Evolutionary conservation across 73 alveolate genomes (phyloP).

Genomic region (Paramecium caudatum): DNA sequence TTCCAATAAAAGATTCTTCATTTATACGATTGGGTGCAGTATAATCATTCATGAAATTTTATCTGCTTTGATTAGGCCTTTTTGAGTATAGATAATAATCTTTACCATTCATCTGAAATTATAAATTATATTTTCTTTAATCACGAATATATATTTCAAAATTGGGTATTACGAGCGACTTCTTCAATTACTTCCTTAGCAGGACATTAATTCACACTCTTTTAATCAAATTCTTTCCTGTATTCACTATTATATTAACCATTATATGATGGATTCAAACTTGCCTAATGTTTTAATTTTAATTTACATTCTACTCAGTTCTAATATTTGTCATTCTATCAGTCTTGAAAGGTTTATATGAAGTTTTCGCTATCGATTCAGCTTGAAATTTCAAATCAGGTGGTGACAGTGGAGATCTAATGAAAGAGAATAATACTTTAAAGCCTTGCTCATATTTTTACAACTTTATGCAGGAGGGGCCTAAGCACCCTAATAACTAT

Average conservation of each 20-base stretch:
- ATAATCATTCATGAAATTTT: neutral
- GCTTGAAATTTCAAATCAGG: conserved; percentile 57
- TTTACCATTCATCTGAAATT: conserved; percentile 8
- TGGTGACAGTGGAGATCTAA: conserved; percentile 61
- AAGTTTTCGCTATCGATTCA: conserved; percentile 51
- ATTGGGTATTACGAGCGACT: conserved; percentile 17
- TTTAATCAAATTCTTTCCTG: conserved; percentile 24
- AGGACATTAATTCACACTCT: conserved; percentile 5
- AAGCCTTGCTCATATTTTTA: neutral
- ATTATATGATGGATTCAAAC: conserved; percentile 36
- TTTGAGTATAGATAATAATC: conserved; percentile 9
- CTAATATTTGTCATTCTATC: neutral
- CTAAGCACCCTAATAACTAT: neutral
- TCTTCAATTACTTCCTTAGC: conserved; percentile 50
- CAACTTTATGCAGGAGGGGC: conserved; percentile 47
- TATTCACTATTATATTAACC: conserved; percentile 56
- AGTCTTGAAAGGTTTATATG: conserved; percentile 52
- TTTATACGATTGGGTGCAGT: neutral
- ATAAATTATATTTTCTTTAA: neutral
- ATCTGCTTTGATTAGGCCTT: neutral
- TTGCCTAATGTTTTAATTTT: neutral
- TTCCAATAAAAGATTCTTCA: conserved; percentile 23
- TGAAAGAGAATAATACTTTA: neutral
- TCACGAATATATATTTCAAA: conserved; percentile 10
- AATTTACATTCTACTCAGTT: neutral